phyloP scores from a whole-genome alignment of 805 yeast genomes.

The Ogataea populi-albae region DNA sequence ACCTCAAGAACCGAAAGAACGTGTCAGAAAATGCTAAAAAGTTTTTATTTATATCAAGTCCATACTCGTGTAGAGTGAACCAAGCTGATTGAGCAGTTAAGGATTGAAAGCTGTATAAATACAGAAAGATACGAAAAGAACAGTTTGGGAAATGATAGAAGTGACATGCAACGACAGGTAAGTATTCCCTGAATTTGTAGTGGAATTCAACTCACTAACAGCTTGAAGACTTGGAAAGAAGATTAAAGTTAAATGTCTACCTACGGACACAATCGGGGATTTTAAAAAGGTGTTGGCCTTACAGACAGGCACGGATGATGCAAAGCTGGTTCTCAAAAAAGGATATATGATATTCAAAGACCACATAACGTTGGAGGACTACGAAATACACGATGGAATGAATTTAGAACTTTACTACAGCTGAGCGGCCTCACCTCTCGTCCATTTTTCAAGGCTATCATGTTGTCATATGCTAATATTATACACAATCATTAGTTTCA shows the following conservation, averaged over 20 bases:
- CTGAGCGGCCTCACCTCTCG: slow-evolving; percentile 28
- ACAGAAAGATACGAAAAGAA: too few relatives aligned
- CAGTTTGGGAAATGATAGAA: slow-evolving; percentile 79
- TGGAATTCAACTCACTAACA: slow-evolving; percentile 11
- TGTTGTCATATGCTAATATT: too few relatives aligned
- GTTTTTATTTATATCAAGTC: too few relatives aligned
- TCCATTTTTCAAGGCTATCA: too few relatives aligned
- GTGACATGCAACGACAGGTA: slow-evolving; percentile 67
- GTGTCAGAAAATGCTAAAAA: too few relatives aligned
- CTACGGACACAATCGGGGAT: slow-evolving; percentile 84
- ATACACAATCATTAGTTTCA: too few relatives aligned
- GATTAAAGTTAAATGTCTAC: slow-evolving; percentile 81
- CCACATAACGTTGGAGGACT: slow-evolving; percentile 89
- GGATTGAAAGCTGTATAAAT: too few relatives aligned
- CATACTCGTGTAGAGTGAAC: too few relatives aligned
- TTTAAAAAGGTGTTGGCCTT: slow-evolving; percentile 79
- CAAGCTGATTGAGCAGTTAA: too few relatives aligned
- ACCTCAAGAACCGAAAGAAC: too few relatives aligned
- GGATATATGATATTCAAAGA: slow-evolving; percentile 84
- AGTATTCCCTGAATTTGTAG: slow-evolving; percentile 19
- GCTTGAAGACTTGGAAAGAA: slow-evolving; percentile 71
- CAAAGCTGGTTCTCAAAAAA: slow-evolving; percentile 70
- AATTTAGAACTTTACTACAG: slow-evolving; percentile 81
- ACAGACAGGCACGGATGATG: slow-evolving; percentile 75
- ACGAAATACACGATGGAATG: slow-evolving; percentile 88